Evolutionary conservation across 192 early-diverging fungal genomes (phyloP).

Genomic region (Haplosporangium gracile): DNA sequence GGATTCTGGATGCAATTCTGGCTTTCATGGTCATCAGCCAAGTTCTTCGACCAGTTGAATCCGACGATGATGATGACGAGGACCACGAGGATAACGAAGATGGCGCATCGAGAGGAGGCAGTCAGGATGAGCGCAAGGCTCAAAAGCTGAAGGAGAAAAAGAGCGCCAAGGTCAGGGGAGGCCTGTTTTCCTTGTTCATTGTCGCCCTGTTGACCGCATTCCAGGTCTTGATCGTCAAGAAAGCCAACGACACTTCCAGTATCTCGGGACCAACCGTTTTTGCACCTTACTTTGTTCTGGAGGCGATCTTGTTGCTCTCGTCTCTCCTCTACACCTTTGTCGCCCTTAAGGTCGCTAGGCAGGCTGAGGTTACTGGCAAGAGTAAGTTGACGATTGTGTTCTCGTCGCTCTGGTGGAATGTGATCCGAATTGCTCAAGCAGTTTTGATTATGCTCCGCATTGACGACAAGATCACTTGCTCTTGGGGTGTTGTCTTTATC

Average conservation of each 20-base stretch:
- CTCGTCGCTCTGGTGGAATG: slow-evolving; percentile 74
- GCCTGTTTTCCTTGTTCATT: slow-evolving; percentile 64
- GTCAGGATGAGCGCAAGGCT: slow-evolving; percentile 60
- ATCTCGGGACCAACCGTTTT: slow-evolving; percentile 80
- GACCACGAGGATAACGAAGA: slow-evolving; percentile 64
- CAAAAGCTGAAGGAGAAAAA: slow-evolving; percentile 38
- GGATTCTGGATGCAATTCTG: slow-evolving; percentile 73
- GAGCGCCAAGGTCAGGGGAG: slow-evolving; percentile 27
- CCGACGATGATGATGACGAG: slow-evolving; percentile 60
- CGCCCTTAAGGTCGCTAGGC: slow-evolving; percentile 25
- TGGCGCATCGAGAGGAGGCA: slow-evolving; percentile 48
- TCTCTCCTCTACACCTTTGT: slow-evolving; percentile 53
- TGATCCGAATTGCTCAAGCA: slow-evolving; percentile 73
- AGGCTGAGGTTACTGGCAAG: slow-evolving; percentile 13
- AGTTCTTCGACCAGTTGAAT: slow-evolving; percentile 33
- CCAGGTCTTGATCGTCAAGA: slow-evolving; percentile 82
- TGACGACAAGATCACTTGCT: slow-evolving; percentile 64
- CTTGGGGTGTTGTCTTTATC: slow-evolving; percentile 78
- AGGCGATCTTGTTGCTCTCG: slow-evolving; percentile 74
- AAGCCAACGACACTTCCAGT: slow-evolving; percentile 72
- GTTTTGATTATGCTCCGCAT: slow-evolving; percentile 78
- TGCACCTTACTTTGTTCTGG: slow-evolving; percentile 87
- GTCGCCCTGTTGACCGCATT: slow-evolving; percentile 75
- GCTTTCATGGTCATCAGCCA: slow-evolving; percentile 53
- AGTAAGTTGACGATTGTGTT: slow-evolving; percentile 24